Evolutionary conservation across 805 yeast species (phyloP).

Genomic region (Wickerhamomyces sydowiorum): DNA sequence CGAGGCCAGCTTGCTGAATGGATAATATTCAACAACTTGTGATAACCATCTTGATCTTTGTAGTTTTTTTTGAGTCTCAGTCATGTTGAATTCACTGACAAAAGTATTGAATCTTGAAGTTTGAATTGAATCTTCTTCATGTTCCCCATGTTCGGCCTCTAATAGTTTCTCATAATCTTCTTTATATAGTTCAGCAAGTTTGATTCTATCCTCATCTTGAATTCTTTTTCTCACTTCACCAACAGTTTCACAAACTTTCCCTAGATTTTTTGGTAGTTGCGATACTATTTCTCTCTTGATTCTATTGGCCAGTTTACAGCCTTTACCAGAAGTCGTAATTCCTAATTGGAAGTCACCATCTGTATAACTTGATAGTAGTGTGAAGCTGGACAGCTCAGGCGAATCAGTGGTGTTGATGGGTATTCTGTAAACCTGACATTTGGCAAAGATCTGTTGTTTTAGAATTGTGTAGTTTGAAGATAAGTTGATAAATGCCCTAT

Average conservation of each 20-base stretch:
- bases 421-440: constrained; percentile 59
- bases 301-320: constrained; percentile 80
- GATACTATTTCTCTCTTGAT: constrained; percentile 68
- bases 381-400: constrained; percentile 67
- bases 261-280: constrained; percentile 64
- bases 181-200: constrained; percentile 15
- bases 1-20: constrained; percentile 56
- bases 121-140: constrained; percentile 68
- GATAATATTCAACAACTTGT: constrained; percentile 88
- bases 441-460: constrained; percentile 37
- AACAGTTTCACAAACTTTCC: constrained; percentile 59
- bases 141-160: constrained; percentile 41
- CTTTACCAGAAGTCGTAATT: constrained; percentile 81
- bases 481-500: constrained; percentile 64
- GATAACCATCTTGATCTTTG: constrained; percentile 79
- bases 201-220: constrained; percentile 43
- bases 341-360: constrained; percentile 79
- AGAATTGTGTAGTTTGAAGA: constrained; percentile 24
- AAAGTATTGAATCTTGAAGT: constrained; percentile 53
- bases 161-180: constrained; percentile 23
- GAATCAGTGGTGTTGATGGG: constrained; percentile 80
- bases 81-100: constrained; percentile 53
- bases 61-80: constrained; percentile 42
- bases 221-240: constrained; percentile 59
- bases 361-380: constrained; percentile 62